These are phyloP conservation scores for Botrytis galanthina DNA, from an alignment of 2,329 filamentous ascomycete species.

Conservation along the genomic window DNA sequence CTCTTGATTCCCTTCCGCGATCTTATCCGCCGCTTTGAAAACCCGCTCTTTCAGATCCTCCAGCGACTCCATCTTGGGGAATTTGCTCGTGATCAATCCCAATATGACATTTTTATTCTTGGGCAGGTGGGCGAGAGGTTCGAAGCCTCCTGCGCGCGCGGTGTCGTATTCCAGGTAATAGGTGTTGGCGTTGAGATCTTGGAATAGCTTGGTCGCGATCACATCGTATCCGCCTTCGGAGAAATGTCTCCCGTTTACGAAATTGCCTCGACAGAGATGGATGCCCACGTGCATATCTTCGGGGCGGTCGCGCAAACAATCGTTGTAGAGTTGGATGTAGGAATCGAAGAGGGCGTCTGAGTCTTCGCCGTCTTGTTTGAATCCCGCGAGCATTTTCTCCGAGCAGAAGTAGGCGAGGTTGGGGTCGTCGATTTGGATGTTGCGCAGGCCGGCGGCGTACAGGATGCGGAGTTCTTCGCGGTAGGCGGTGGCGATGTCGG, in stretches of 20 bases:
- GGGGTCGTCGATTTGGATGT: slow-evolving; percentile 56
- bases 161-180: slow-evolving; percentile 72
- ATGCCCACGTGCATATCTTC: slow-evolving; percentile 73
- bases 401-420: slow-evolving; percentile 71
- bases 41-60: slow-evolving; percentile 56
- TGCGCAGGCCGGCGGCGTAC: slow-evolving; percentile 51
- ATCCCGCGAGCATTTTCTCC: slow-evolving; percentile 67
- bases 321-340: slow-evolving; percentile 76
- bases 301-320: slow-evolving; percentile 61
- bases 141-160: slow-evolving; percentile 61
- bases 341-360: slow-evolving; percentile 69
- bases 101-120: slow-evolving; percentile 62
- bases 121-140: slow-evolving; percentile 60
- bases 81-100: slow-evolving; percentile 62
- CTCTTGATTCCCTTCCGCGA: slow-evolving; percentile 65
- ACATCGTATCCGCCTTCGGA: slow-evolving; percentile 65
- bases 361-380: slow-evolving; percentile 66
- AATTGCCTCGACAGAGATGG: slow-evolving; percentile 70
- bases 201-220: slow-evolving; percentile 65
- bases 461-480: slow-evolving; percentile 51
- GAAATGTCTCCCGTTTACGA: slow-evolving; percentile 64
- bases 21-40: slow-evolving; percentile 61
- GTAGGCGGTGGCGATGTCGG: slow-evolving; percentile 53
- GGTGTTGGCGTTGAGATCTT: slow-evolving; percentile 60
- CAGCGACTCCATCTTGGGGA: slow-evolving; percentile 52